Percentiles rank a stretch among this genome's conserved stretches.
Evolutionary conservation across 2,329 filamentous ascomycete genomes (phyloP).

Genomic region (Botrytis medusae): DNA sequence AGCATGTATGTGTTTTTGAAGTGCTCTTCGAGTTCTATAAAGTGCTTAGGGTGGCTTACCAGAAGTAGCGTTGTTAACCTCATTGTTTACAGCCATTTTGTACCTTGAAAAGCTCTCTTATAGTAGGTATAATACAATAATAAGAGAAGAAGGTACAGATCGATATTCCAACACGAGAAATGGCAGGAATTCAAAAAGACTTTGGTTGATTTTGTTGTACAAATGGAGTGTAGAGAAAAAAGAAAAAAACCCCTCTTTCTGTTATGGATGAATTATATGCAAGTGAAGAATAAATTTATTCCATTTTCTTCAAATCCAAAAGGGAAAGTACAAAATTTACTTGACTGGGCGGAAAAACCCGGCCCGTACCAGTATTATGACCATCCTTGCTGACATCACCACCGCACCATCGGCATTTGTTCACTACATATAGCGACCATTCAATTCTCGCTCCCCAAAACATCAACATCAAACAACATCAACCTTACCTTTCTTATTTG

Average conservation of each 20-base stretch:
- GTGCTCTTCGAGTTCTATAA: not conserved
- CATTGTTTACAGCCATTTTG: slow-evolving; percentile 37
- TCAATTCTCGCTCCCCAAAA: not conserved
- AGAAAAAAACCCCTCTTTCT: not conserved
- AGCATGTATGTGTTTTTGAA: not conserved
- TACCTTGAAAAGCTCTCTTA: slow-evolving; percentile 10
- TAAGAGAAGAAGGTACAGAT: slow-evolving; percentile 11
- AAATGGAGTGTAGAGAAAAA: slow-evolving; percentile 1
- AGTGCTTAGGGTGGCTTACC: slow-evolving; percentile 30
- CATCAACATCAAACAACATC: not conserved
- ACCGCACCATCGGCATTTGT: not conserved
- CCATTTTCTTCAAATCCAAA: slow-evolving; percentile 11
- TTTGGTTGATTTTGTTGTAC: slow-evolving; percentile 15
- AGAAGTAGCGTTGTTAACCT: slow-evolving; percentile 33
- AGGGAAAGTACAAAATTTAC: slow-evolving; percentile 17
- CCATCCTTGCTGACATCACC: slow-evolving; percentile 15
- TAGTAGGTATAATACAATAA: slow-evolving; percentile 15
- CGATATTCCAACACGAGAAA: slow-evolving; percentile 8
- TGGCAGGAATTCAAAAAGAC: slow-evolving; percentile 7
- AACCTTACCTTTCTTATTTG: slow-evolving; percentile 11
- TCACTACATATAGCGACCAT: not conserved
- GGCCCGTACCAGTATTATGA: not conserved
- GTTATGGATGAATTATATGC: not conserved
- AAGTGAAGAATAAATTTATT: slow-evolving; percentile 18
- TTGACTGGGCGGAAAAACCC: slow-evolving; percentile 13